Percentiles rank a stretch among this genome's conserved stretches.
Conservation (phyloP, 1,284 basidiomycete genomes). For the Sanghuangporus weigelae region DNA sequence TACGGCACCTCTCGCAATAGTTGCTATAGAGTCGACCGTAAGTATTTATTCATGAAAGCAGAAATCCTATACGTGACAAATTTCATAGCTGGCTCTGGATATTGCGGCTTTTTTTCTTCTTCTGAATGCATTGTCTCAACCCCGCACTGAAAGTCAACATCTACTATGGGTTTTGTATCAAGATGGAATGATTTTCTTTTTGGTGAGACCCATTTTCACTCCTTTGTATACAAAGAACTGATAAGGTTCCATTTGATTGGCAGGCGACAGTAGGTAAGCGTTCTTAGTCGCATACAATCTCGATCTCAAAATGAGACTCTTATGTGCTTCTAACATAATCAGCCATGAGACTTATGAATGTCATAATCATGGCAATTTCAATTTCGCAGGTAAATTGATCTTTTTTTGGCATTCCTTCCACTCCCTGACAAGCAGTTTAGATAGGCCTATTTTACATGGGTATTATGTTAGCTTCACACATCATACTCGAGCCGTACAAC, state of each 20-base stretch:
- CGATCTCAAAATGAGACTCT: background rate
- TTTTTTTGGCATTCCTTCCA: too few species aligned
- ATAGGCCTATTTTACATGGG: background rate
- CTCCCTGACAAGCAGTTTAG: background rate
- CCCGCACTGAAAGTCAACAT: background rate
- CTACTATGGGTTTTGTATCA: constrained; percentile 6
- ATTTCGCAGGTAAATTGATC: too few species aligned
- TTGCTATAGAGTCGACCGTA: too few species aligned
- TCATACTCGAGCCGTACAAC: background rate
- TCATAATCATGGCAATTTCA: background rate
- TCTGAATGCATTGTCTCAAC: constrained; percentile 13
- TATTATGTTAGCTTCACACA: background rate
- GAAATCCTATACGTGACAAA: too few species aligned
- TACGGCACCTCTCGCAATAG: too few species aligned
- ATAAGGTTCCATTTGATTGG: background rate
- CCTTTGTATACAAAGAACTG: background rate
- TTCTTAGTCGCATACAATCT: too few species aligned
- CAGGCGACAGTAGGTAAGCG: background rate
- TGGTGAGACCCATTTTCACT: background rate
- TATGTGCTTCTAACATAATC: background rate
- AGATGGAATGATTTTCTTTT: constrained; percentile 12
- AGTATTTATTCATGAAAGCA: too few species aligned
- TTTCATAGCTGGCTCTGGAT: constrained; percentile 4
- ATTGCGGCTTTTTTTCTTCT: constrained; percentile 7
- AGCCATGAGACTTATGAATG: background rate